These are phyloP conservation scores for Adansonia grandidieri DNA, from an alignment of 441 rosid species.

Conservation along the genomic window DNA sequence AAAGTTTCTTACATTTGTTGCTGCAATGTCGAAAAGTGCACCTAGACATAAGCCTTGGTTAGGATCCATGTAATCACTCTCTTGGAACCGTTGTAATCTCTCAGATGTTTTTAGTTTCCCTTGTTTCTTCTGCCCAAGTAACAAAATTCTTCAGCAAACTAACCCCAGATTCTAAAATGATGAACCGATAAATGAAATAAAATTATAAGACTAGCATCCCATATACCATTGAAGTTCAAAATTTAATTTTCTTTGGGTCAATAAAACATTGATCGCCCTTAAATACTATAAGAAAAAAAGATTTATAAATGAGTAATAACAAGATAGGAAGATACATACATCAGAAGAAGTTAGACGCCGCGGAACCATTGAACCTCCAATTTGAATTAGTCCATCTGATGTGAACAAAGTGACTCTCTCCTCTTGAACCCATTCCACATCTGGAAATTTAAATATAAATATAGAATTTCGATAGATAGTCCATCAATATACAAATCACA, in stretches of 20 bases:
- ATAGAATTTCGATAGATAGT: not conserved
- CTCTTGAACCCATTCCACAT: conserved; percentile 80
- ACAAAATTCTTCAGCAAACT: not conserved
- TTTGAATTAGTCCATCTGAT: conserved; percentile 86
- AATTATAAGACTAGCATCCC: not conserved
- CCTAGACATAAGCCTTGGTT: conserved; percentile 80
- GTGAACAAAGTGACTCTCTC: conserved; percentile 86
- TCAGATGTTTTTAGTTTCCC: conserved; percentile 51
- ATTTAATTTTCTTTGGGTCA: conserved; percentile 4
- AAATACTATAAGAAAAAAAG: not conserved
- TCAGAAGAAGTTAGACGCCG: conserved; percentile 59
- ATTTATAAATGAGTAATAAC: conserved; percentile 4
- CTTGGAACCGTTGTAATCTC: conserved; percentile 63
- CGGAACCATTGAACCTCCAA: conserved; percentile 88
- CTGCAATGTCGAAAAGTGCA: conserved; percentile 89
- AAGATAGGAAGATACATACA: conserved; percentile 42
- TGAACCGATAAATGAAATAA: not conserved
- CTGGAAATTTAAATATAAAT: conserved; percentile 37
- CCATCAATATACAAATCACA: conserved; percentile 13
- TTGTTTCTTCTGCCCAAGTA: conserved; percentile 55
- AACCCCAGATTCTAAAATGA: conserved; percentile 2
- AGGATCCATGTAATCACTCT: conserved; percentile 89
- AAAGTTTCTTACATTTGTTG: conserved; percentile 66
- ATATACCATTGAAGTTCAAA: conserved; percentile 8
- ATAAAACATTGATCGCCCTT: not conserved